A percentile compares a stretch with the other conserved stretches of the same genome.
Conservation (phyloP, 352 stramenopile species). For the Aphanomyces stellatus region DNA sequence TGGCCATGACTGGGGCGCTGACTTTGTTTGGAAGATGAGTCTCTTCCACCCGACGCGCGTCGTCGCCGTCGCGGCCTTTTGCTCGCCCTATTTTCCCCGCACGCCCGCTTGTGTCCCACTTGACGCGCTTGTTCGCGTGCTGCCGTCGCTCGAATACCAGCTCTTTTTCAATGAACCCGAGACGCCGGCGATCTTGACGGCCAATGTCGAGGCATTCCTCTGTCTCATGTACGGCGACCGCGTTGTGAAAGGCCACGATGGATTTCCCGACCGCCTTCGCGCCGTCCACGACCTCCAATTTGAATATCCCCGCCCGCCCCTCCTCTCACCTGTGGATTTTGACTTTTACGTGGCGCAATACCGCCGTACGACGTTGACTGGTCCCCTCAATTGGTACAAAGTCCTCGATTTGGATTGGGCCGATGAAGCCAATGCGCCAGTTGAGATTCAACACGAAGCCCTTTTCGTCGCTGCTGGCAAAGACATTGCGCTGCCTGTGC, state of each 20-base stretch:
- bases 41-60: constrained; percentile 53
- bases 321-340: constrained; percentile 38
- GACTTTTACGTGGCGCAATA: constrained; percentile 40
- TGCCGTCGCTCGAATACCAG: constrained; percentile 60
- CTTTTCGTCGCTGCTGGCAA: constrained; percentile 35
- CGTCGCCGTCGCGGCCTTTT: constrained; percentile 42
- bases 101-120: constrained; percentile 30
- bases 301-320: background rate
- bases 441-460: constrained; percentile 29
- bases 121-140: constrained; percentile 33
- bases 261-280: background rate
- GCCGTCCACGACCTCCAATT: background rate
- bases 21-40: constrained; percentile 57
- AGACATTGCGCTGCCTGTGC: constrained; percentile 38
- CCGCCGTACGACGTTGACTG: constrained; percentile 30
- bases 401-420: constrained; percentile 38
- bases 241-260: background rate
- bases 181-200: constrained; percentile 10
- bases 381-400: constrained; percentile 30
- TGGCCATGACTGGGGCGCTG: constrained; percentile 64
- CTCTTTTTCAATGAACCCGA: constrained; percentile 29
- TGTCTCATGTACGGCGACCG: background rate
- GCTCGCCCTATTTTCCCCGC: constrained; percentile 56
- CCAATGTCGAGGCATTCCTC: constrained; percentile 11
- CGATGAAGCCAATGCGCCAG: constrained; percentile 16